phyloP scores from a whole-genome alignment of 2,329 filamentous ascomycete genomes.

The Fusarium cyanostomum region DNA sequence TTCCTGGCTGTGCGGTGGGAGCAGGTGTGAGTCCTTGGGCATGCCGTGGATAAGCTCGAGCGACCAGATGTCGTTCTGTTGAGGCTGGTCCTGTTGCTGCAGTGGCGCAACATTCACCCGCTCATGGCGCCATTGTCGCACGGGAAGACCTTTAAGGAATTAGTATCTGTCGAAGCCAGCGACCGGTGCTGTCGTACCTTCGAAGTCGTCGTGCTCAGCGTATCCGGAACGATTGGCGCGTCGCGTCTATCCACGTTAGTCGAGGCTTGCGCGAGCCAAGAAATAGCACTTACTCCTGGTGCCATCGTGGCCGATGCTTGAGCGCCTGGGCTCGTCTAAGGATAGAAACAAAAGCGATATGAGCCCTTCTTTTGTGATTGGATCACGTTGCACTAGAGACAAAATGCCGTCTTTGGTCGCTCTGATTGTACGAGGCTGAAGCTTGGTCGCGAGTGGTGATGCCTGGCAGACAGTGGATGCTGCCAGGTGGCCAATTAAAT shows the following conservation, averaged over 20 bases:
- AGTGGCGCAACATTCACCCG: conserved; percentile 74
- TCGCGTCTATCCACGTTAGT: conserved; percentile 56
- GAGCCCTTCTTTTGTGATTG: conserved; percentile 3
- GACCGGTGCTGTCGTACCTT: conserved; percentile 53
- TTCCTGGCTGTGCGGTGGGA: conserved; percentile 83
- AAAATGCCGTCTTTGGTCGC: conserved; percentile 4
- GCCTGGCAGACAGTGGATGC: conserved; percentile 9
- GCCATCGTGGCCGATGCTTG: conserved; percentile 48
- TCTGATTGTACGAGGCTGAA: conserved; percentile 37
- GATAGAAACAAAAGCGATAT: conserved; percentile 2
- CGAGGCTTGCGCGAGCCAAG: conserved; percentile 2
- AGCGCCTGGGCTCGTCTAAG: neutral
- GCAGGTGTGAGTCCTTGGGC: conserved; percentile 83
- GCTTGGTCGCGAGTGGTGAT: conserved; percentile 38
- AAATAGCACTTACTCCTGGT: conserved; percentile 49
- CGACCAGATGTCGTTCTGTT: conserved; percentile 76
- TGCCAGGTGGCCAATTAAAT: conserved; percentile 35
- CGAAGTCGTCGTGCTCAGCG: conserved; percentile 69
- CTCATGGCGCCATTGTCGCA: conserved; percentile 88
- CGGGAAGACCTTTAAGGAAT: conserved; percentile 74
- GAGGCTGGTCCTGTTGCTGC: conserved; percentile 68
- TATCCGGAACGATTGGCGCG: conserved; percentile 66
- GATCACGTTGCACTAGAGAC: conserved; percentile 6
- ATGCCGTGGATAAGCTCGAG: conserved; percentile 79
- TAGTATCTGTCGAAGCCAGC: conserved; percentile 22